These are phyloP conservation scores for Lachnellula subtilissima DNA, from an alignment of 2,329 filamentous ascomycete species.

Conservation along the genomic window DNA sequence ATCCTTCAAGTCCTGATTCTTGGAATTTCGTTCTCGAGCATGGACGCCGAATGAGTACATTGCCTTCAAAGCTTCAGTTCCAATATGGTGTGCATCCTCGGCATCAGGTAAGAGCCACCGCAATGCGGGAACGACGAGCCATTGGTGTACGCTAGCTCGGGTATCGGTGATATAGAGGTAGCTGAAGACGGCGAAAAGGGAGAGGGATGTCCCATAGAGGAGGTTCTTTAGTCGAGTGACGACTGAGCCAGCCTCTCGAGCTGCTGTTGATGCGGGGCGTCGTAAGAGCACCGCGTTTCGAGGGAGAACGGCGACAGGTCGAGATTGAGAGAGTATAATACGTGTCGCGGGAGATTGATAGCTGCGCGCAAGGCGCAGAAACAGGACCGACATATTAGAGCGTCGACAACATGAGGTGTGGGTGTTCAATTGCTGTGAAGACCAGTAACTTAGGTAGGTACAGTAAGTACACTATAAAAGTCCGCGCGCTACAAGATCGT, in stretches of 20 bases:
- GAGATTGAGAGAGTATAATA: conserved; percentile 9
- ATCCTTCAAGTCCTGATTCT: conserved; percentile 23
- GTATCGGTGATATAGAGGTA: conserved; percentile 74
- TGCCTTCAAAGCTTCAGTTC: conserved; percentile 64
- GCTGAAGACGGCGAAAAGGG: conserved; percentile 41
- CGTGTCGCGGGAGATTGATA: conserved; percentile 7
- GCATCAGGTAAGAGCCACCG: conserved; percentile 67
- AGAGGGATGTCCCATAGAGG: conserved; percentile 49
- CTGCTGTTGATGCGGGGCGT: conserved; percentile 20
- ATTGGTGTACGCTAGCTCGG: conserved; percentile 64
- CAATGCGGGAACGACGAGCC: conserved; percentile 60
- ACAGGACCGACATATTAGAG: conserved; percentile 16
- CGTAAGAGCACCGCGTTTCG: conserved; percentile 2
- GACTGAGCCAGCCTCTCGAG: conserved; percentile 31
- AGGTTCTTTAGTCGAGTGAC: conserved; percentile 44
- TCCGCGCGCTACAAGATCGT: no score
- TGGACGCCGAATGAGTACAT: conserved; percentile 73
- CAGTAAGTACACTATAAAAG: no score
- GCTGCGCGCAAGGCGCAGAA: conserved; percentile 15
- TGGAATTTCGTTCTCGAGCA: conserved; percentile 64
- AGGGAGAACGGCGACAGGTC: conserved; percentile 10
- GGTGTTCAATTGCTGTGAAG: conserved; percentile 2
- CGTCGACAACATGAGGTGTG: conserved; percentile 1
- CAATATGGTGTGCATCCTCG: conserved; percentile 86
- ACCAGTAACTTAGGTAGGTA: no score